phyloP scores from a whole-genome alignment of 495 filamentous ascomycete species.

The Letharia columbiana region DNA sequence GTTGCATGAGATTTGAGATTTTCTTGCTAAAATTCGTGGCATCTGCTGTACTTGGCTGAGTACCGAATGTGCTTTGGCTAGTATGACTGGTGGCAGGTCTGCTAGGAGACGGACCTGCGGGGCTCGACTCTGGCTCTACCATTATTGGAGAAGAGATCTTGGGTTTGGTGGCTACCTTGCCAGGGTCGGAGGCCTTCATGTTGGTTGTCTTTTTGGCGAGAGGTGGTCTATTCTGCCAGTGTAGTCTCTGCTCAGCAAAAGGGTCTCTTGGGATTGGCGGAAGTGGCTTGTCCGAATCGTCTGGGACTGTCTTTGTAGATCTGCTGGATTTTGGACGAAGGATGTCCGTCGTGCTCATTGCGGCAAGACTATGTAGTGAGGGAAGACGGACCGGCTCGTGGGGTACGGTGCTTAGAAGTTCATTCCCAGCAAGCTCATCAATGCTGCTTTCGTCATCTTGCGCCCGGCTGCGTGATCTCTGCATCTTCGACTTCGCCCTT shows the following conservation, averaged over 20 bases:
- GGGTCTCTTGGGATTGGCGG: constrained; percentile 14
- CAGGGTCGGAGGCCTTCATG: constrained; percentile 4
- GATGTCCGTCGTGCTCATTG: constrained; percentile 11
- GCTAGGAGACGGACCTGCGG: neutral
- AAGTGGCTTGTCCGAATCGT: constrained; percentile 13
- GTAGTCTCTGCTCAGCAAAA: constrained; percentile 5
- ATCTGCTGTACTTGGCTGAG: constrained; percentile 5
- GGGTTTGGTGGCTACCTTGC: constrained; percentile 14
- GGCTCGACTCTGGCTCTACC: constrained; percentile 6
- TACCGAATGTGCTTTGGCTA: constrained; percentile 6
- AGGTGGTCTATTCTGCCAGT: constrained; percentile 9
- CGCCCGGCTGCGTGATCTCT: constrained; percentile 16
- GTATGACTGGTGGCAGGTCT: constrained; percentile 17
- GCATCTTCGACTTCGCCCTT: constrained; percentile 15
- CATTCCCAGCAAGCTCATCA: constrained; percentile 31
- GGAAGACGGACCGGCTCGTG: constrained; percentile 14
- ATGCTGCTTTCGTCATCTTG: constrained; percentile 24
- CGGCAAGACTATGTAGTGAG: constrained; percentile 11
- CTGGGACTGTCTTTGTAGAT: constrained; percentile 8
- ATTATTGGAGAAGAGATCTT: constrained; percentile 16
- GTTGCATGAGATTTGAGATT: constrained; percentile 19
- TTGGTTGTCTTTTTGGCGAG: constrained; percentile 21
- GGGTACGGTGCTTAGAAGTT: constrained; percentile 26
- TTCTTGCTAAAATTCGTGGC: constrained; percentile 12
- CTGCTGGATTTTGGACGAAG: constrained; percentile 18